Evolutionary conservation across 352 stramenopile genomes (phyloP), one percentile per base, ranked within the genome.

Genomic region (Achlya hypogyna): DNA sequence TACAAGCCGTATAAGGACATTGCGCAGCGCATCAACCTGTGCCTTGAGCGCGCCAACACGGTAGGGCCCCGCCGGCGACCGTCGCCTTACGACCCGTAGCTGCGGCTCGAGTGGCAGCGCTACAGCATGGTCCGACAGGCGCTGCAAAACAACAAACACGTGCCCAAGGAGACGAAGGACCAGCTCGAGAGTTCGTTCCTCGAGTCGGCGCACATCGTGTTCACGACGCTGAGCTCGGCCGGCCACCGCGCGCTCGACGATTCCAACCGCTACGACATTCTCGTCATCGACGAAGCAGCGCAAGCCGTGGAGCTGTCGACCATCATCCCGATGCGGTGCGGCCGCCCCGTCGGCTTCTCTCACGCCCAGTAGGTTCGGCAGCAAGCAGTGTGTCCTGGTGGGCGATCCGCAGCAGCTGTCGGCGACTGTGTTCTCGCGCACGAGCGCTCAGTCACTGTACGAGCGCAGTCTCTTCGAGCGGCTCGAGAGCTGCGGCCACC

Each of bases 391-490:
- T 49, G 90, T 98, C 14, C 77, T 98, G 6, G 92, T 98, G 2
- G 92, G 92, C 23, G 92, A 98, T 71, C 92, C 91, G 0, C 90
- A 97, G 69, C 92, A 98, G 65, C 76, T 98, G 20, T 90, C 87
- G 35, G 92, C 92, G n/a, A 98, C 92, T 0, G 87, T 97, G 0
- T 96, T 97, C 65, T 96, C 88, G 25, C 86, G 88, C 51, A 89
- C 84, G 12, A 91, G 85, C 28, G 80, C 77, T 0, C 76, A 87
- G 34, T 94, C 84, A 2, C 78, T 96, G 31, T 97, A 97, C 65
- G 87, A 97, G 49, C 82, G 91, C 25, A 96, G 86, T 86, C 72
- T 98, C 16, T 97, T 98, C 63, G 88, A 97, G 60, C 86, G 92
- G 31, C 71, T 98, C 34, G 89, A 96, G 72, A 87, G 76, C 34